Conservation (phyloP, 2,329 filamentous ascomycete genomes). For the Teratosphaeria nubilosa region DNA sequence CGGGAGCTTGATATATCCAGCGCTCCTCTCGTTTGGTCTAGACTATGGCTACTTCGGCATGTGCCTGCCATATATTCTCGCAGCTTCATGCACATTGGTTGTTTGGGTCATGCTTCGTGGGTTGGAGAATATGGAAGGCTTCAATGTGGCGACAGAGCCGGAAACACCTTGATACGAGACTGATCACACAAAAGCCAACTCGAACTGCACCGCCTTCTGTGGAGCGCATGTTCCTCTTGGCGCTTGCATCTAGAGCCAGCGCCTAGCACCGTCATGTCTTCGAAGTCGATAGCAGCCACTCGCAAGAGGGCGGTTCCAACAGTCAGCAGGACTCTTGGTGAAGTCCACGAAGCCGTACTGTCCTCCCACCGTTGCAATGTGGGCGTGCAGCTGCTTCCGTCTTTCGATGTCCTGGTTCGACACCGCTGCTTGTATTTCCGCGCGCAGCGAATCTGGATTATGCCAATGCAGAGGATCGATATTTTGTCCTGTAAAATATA, state of each 20-base stretch:
- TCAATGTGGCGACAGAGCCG: not conserved
- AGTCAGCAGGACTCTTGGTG: slow-evolving; percentile 44
- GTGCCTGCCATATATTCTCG: not conserved
- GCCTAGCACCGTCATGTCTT: not conserved
- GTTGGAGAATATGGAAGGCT: not conserved
- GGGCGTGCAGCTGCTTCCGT: slow-evolving; percentile 42
- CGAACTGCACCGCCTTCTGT: not conserved
- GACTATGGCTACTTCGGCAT: not conserved
- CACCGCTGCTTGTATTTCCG: slow-evolving; percentile 36
- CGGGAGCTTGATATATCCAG: not conserved
- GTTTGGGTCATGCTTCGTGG: not conserved
- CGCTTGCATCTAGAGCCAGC: no score
- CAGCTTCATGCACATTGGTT: not conserved
- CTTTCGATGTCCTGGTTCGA: slow-evolving; percentile 23
- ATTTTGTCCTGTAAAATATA: slow-evolving; percentile 3
- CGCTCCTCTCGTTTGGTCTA: not conserved
- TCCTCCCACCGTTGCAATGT: slow-evolving; percentile 58
- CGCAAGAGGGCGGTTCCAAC: not conserved
- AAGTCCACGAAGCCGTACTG: slow-evolving; percentile 54
- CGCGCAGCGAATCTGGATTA: slow-evolving; percentile 39
- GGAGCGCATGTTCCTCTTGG: no score
- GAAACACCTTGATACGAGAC: not conserved
- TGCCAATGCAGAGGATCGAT: slow-evolving; percentile 29
- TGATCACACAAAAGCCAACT: not conserved
- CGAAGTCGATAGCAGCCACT: not conserved